Percentiles rank a stretch among this genome's conserved stretches.
Evolutionary conservation across 2,329 filamentous ascomycete genomes (phyloP).

Genomic region (Beauveria brongniartii): DNA sequence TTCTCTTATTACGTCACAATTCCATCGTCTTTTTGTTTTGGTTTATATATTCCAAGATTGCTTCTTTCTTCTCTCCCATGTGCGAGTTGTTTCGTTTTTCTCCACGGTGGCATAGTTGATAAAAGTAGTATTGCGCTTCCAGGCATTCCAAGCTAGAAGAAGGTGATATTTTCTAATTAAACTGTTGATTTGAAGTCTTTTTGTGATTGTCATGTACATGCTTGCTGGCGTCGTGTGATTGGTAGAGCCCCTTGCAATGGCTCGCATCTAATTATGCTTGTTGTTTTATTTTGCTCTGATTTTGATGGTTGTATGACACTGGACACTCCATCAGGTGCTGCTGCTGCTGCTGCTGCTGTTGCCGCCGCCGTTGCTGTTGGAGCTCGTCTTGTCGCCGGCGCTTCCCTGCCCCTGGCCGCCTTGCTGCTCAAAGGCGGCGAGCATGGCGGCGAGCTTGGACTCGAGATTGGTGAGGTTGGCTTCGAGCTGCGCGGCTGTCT

Average conservation of each 20-base stretch:
- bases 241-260: not conserved
- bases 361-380: not conserved
- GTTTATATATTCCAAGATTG: conserved; percentile 1
- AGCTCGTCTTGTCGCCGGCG: not conserved
- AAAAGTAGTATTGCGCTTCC: not conserved
- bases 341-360: not conserved
- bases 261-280: not conserved
- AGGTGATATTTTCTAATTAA: not conserved
- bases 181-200: not conserved
- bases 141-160: not conserved
- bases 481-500: conserved; percentile 45
- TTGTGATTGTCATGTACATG: not conserved
- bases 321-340: not conserved
- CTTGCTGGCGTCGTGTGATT: not conserved
- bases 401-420: not conserved
- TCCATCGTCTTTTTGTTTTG: not conserved
- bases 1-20: not conserved
- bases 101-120: not conserved
- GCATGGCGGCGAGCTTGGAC: conserved; percentile 45
- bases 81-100: not conserved
- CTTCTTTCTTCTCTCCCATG: not conserved
- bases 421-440: conserved; percentile 37
- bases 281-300: not conserved
- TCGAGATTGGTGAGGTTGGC: conserved; percentile 44
- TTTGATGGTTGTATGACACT: no score